phyloP scores from a whole-genome alignment of 805 yeast species.

The Metschnikowia amazonensis region DNA sequence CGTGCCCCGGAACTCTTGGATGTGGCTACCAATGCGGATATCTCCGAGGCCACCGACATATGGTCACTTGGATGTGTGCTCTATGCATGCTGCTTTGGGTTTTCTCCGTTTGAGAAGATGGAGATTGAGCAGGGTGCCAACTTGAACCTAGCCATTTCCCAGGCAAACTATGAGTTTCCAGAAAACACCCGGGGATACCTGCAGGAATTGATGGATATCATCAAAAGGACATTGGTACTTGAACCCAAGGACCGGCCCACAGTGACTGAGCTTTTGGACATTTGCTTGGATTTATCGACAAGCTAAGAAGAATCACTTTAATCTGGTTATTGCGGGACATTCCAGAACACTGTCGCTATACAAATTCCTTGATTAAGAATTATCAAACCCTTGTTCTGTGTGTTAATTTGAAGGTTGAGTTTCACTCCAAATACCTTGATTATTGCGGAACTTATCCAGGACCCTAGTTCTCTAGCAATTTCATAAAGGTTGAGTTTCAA shows the following conservation, averaged over 20 bases:
- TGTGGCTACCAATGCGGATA: conserved; percentile 58
- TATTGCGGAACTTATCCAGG: too few species aligned
- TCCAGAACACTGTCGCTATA: too few species aligned
- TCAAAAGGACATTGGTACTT: conserved; percentile 56
- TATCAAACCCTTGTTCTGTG: too few species aligned
- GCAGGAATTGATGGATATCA: conserved; percentile 50
- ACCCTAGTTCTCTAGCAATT: too few species aligned
- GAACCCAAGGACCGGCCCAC: conserved; percentile 62
- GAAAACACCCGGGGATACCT: conserved; percentile 47
- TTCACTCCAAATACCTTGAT: too few species aligned
- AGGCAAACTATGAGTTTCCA: conserved; percentile 63
- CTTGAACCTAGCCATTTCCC: conserved; percentile 67
- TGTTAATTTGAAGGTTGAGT: too few species aligned
- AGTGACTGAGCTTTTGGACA: conserved; percentile 54
- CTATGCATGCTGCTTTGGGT: conserved; percentile 71
- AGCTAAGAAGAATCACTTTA: too few species aligned
- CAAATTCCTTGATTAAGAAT: too few species aligned
- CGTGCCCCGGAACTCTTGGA: conserved; percentile 89
- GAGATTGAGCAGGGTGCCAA: conserved; percentile 81
- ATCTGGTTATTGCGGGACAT: too few species aligned
- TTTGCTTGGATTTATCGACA: conserved; percentile 41
- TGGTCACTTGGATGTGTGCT: conserved; percentile 91
- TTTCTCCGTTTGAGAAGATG: conserved; percentile 84
- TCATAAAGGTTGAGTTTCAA: too few species aligned
- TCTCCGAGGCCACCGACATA: conserved; percentile 76